Conservation (phyloP, 345 rosid genomes). For the Bruguiera sexangula region DNA sequence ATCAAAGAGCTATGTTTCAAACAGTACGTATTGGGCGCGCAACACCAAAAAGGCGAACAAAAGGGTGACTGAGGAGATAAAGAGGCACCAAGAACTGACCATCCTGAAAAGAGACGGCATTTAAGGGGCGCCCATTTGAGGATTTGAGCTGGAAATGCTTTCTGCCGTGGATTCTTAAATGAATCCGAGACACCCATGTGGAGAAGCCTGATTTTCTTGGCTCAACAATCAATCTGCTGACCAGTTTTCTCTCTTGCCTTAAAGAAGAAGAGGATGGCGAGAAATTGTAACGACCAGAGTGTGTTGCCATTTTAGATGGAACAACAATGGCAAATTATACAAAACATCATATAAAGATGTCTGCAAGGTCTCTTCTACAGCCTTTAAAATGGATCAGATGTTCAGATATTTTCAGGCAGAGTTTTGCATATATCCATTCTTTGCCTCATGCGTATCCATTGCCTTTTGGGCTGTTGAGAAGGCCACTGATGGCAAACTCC, state of each 20-base stretch:
- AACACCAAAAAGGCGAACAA: background rate
- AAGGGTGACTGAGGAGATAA: background rate
- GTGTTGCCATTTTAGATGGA: slow-evolving; percentile 46
- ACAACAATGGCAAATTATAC: background rate
- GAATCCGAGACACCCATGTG: slow-evolving; percentile 42
- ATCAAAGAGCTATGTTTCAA: background rate
- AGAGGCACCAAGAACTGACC: slow-evolving; percentile 40
- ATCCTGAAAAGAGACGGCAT: slow-evolving; percentile 54
- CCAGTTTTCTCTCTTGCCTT: slow-evolving; percentile 26
- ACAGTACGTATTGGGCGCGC: background rate
- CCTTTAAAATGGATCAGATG: background rate
- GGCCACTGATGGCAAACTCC: background rate
- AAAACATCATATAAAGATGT: background rate
- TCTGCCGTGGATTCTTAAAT: slow-evolving; percentile 33
- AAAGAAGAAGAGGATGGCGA: slow-evolving; percentile 31
- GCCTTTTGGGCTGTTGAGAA: slow-evolving; percentile 14
- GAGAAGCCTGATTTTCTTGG: slow-evolving; percentile 39
- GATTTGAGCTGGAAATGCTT: slow-evolving; percentile 50
- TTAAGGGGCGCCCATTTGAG: slow-evolving; percentile 56
- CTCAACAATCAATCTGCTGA: slow-evolving; percentile 27
- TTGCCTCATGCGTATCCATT: background rate
- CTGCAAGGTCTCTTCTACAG: background rate
- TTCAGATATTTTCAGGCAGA: no score
- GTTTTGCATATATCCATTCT: background rate
- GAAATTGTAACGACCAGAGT: slow-evolving; percentile 26